Percentiles rank a stretch among this genome's conserved stretches.
phyloP scores from a whole-genome alignment of 1,284 basidiomycete genomes.

The Ceraceosorus guamensis region DNA sequence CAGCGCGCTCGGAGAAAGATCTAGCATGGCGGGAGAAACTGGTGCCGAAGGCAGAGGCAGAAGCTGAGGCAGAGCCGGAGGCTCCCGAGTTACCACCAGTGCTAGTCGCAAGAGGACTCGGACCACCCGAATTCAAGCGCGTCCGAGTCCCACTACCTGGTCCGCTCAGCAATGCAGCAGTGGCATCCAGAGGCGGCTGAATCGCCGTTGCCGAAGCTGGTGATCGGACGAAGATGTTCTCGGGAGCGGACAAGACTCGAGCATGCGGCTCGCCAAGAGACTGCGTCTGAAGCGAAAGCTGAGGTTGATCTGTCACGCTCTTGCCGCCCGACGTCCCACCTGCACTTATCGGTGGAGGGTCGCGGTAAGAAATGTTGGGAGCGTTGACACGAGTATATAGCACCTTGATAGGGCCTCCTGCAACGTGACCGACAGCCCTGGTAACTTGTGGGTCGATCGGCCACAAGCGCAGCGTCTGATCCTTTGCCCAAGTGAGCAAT shows the following conservation, averaged over 20 bases:
- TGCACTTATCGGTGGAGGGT: slow-evolving; percentile 16
- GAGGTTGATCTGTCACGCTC: too few species aligned
- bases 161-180: slow-evolving; percentile 24
- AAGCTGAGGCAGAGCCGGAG: too few species aligned
- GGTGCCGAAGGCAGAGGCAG: too few species aligned
- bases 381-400: slow-evolving; percentile 51
- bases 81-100: too few species aligned
- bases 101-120: too few species aligned
- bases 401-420: slow-evolving; percentile 53
- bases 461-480: slow-evolving; percentile 85
- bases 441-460: slow-evolving; percentile 68
- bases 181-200: slow-evolving; percentile 23
- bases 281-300: too few species aligned
- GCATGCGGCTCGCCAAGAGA: too few species aligned
- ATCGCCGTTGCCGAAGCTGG: slow-evolving; percentile 21
- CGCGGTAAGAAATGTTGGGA: slow-evolving; percentile 33
- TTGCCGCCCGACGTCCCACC: too few species aligned
- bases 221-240: slow-evolving; percentile 14
- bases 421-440: slow-evolving; percentile 55
- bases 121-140: too few species aligned
- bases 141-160: slow-evolving; percentile 19
- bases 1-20: neutral
- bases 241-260: slow-evolving; percentile 12
- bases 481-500: slow-evolving; percentile 93
- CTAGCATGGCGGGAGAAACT: neutral